Evolutionary conservation across 2,329 filamentous ascomycete genomes (phyloP).

Genomic region (Sporothrix pallida): DNA sequence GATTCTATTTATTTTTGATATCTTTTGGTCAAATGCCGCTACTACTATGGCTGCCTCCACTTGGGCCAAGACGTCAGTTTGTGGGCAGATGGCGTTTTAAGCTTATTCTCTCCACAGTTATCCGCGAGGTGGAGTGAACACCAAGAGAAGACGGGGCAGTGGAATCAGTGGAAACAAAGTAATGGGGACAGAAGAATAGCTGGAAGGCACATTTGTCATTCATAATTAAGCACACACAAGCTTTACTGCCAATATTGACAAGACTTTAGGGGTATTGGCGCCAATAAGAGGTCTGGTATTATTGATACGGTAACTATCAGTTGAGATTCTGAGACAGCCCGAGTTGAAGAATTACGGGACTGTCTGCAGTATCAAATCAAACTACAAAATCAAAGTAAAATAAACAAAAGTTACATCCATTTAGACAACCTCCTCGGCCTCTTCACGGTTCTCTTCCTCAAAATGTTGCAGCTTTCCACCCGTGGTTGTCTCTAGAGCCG

Average conservation of each 20-base stretch:
- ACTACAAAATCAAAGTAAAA: neutral
- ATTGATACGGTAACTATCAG: neutral
- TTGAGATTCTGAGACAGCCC: too few relatives aligned
- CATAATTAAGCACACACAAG: too few relatives aligned
- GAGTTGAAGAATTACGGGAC: too few relatives aligned
- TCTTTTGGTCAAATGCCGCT: neutral
- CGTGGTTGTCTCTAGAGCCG: neutral
- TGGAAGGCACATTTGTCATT: too few relatives aligned
- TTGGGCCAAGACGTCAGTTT: conserved; percentile 8
- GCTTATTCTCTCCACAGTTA: conserved; percentile 7
- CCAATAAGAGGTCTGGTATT: neutral
- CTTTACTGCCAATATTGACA: neutral
- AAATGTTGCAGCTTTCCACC: conserved; percentile 15
- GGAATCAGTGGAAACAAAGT: neutral
- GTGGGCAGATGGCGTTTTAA: conserved; percentile 18
- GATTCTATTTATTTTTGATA: neutral
- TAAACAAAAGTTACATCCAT: neutral
- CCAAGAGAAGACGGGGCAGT: neutral
- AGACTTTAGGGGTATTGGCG: neutral
- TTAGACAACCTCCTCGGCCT: neutral
- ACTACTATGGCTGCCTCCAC: neutral
- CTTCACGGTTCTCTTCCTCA: neutral
- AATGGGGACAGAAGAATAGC: neutral
- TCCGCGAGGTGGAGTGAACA: neutral
- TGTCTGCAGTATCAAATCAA: too few relatives aligned